Percentiles rank a stretch among this genome's conserved stretches.
These are phyloP conservation scores for Phlyctochytrium bullatum DNA, from an alignment of 192 early-diverging fungal species.

Conservation along the genomic window DNA sequence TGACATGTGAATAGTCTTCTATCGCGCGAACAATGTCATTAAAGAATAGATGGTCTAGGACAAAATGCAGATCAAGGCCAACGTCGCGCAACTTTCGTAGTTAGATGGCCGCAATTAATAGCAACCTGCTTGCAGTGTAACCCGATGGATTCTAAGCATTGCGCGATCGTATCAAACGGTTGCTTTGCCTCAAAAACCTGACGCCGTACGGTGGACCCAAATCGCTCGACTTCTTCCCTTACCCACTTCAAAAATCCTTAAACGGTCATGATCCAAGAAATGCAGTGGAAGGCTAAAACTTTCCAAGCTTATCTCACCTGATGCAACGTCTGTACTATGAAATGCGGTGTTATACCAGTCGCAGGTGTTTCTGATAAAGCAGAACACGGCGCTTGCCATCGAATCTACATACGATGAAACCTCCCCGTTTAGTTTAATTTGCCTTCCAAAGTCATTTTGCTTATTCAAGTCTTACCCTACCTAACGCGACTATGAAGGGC, in stretches of 20 bases:
- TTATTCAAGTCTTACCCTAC: conserved; percentile 43
- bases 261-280: neutral
- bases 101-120: no score
- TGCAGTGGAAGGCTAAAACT: no score
- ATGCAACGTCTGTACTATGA: conserved; percentile 82
- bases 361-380: conserved; percentile 89
- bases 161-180: conserved; percentile 76
- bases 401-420: conserved; percentile 78
- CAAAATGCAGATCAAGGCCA: conserved; percentile 81
- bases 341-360: conserved; percentile 95
- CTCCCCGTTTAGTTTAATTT: conserved; percentile 87
- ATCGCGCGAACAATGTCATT: conserved; percentile 72
- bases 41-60: conserved; percentile 77
- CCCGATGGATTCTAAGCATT: conserved; percentile 74
- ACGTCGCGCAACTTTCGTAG: conserved; percentile 71
- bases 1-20: conserved; percentile 62
- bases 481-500: conserved; percentile 76
- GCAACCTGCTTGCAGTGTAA: conserved; percentile 74
- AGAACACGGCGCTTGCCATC: conserved; percentile 66
- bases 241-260: conserved; percentile 90
- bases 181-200: conserved; percentile 84
- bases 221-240: conserved; percentile 76
- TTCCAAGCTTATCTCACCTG: no score
- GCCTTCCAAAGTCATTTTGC: conserved; percentile 39
- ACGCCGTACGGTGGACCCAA: conserved; percentile 79